Base-by-base conservation (phyloP, 1,284 basidiomycete species). In the Austroboletus niveus region DNA sequence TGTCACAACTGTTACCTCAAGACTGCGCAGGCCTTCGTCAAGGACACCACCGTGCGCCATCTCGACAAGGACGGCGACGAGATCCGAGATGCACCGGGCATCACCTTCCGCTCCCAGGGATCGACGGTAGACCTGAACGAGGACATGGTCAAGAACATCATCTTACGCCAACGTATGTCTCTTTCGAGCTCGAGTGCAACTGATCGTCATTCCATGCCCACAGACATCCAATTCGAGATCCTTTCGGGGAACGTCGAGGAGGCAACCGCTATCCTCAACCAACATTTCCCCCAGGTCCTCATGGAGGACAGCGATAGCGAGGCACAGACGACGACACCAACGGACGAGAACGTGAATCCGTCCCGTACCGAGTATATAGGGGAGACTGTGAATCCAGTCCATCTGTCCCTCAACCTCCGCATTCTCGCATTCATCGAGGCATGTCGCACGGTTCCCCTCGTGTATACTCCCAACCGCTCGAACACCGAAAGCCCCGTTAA, bases 381-480 rank as follows among this genome's bases (percentile, higher is more conserved):
- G 8, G 70, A 81, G 5, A 85, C 78, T 2, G 81, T 86, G 8
- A 78, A 89, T 45, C 87, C 91, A 15, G 71, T 75, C 2, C 89
- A 92, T 61, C 75, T 95, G 43, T 74, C 77, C 35, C 79, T 95
- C 57, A 93, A 94, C 61, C 79, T 95, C 44, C 88, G 87, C 58
- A 88, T 94, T 35, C 83, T 89, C 42, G 80, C 82, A 1, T 94
- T 94, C 70, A 84, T 90, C 59, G 92, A 95, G 68, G 78, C 85
- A 8, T 85, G 89, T 56, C 84, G 92, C 32, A 85, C 87, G 0
- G 67, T 81, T 5, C 84, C 88, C 12, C 75, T 90, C 4, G 69
- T 71, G 5, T 80, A 79, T 60, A 41, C 24, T 2, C 48, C 64
- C 4, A 54, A 48, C 3, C 32, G 14, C 30, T 51, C 30, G 32